These are phyloP conservation scores for Lupinus albus DNA, from an alignment of 306 rosid genomes.

Conservation along the genomic window DNA sequence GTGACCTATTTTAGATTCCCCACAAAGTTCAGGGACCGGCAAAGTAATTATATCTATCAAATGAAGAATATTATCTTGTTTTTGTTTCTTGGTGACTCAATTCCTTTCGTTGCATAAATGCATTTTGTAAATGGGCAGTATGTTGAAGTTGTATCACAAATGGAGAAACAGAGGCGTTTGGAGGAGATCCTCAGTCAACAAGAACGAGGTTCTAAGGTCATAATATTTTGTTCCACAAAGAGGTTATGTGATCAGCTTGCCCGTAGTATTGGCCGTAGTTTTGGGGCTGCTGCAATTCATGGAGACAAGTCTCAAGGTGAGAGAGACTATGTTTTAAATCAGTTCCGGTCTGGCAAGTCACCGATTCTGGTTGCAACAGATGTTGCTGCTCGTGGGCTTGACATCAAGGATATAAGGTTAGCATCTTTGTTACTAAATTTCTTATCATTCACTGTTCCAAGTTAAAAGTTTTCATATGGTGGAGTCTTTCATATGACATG, in stretches of 20 bases:
- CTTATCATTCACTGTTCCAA: slow-evolving; percentile 1
- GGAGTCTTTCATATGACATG: background rate
- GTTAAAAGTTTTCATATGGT: background rate
- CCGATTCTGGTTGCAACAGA: slow-evolving; percentile 96
- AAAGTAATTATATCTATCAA: background rate
- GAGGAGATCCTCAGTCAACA: slow-evolving; percentile 95
- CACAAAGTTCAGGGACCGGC: too few relatives aligned
- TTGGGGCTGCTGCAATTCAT: slow-evolving; percentile 98
- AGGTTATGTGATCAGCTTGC: slow-evolving; percentile 95
- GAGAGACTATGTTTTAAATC: slow-evolving; percentile 92
- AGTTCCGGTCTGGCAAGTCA: slow-evolving; percentile 88
- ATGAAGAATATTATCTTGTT: background rate
- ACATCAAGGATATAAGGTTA: slow-evolving; percentile 96
- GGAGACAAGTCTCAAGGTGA: slow-evolving; percentile 98
- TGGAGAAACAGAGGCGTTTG: slow-evolving; percentile 97
- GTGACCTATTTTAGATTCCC: too few relatives aligned
- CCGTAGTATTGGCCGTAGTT: slow-evolving; percentile 78
- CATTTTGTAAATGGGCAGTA: slow-evolving; percentile 54
- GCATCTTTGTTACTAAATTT: slow-evolving; percentile 18
- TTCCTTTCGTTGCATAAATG: slow-evolving; percentile 4
- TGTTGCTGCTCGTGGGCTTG: slow-evolving; percentile 99
- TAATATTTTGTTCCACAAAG: slow-evolving; percentile 94
- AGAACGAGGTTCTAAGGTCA: slow-evolving; percentile 89
- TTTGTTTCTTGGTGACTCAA: slow-evolving; percentile 12
- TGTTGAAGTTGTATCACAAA: slow-evolving; percentile 95